Base-by-base conservation (phyloP, 164 flowering plant species). In the Nymphaea thermarum region DNA sequence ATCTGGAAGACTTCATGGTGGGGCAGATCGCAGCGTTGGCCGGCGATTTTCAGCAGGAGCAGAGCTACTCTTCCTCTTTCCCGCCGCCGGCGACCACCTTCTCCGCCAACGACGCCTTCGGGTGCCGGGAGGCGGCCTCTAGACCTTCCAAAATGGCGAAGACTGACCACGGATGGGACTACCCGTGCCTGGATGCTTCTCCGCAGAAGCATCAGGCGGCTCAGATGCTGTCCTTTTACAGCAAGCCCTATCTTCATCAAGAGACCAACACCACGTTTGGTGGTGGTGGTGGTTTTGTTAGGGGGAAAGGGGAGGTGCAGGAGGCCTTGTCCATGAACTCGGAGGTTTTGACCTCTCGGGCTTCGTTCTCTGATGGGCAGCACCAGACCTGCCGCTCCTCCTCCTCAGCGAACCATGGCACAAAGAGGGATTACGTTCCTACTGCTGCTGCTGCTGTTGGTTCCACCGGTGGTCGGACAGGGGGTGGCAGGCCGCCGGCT, bases 401-500 rank as follows among this genome's bases (percentile, higher is more conserved):
- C 14, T 51, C 57, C 14, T 51, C 57, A 61, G 44, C 64, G 3
- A 43, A 44, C 2, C 69, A 69, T 42, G 67, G 66, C 43, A 47
- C 42, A 42, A 69, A 66, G 60, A 70, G 70, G 66, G 25, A 43
- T 18, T 14, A 43, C 6, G 18, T 7, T 7, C 47, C 5, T 7
- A 36, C 65, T 14, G 18, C 16, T 7, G 64, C 5, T 59, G 59
- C 7, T 42, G 8, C 57, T 51, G 57, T 51, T 51, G 57, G 57
- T 51, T 10, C 57, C 12, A 25, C 36, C 36, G 14, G 57, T 51
- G 57, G 57, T 51, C 8, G 57, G 57, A 51, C 57, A 15, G 14
- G 14, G 12, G 57, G 57, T 51, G 57, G 57, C 12, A 25, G 43
- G 16, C 61, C 72, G 4, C 55, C 76, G 60, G 62, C 74, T 25